These are phyloP conservation scores for Carex arenaria DNA, from an alignment of 202 grass and related monocot species.

Conservation along the genomic window DNA sequence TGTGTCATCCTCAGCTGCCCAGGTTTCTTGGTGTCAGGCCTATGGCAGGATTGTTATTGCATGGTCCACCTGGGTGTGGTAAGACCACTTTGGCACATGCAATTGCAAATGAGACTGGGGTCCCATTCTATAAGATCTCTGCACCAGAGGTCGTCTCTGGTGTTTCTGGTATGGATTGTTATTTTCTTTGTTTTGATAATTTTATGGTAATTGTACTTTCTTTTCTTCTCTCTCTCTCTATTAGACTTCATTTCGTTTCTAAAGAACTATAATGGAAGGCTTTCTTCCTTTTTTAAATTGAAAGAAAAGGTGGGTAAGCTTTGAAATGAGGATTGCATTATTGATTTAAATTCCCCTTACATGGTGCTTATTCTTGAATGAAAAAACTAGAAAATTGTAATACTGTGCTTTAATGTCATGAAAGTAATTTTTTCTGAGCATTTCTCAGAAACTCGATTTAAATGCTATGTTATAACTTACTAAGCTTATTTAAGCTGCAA, in stretches of 20 bases:
- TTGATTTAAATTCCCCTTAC: background rate
- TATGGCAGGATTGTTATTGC: conserved; percentile 64
- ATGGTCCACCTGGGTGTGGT: conserved; percentile 79
- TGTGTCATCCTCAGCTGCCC: conserved; percentile 74
- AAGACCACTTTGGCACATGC: conserved; percentile 87
- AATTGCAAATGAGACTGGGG: conserved; percentile 71
- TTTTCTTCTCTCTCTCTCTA: background rate
- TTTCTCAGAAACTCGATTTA: background rate
- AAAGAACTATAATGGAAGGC: background rate
- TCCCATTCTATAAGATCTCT: conserved; percentile 88
- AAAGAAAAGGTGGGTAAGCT: no score
- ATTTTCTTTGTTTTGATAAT: background rate
- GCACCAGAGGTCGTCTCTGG: conserved; percentile 75
- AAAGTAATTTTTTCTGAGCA: background rate
- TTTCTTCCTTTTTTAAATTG: background rate
- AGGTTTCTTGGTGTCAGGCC: conserved; percentile 58
- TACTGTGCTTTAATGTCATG: background rate
- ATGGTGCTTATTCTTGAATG: background rate
- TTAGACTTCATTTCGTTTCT: background rate
- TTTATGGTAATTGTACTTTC: background rate
- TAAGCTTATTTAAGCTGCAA: background rate
- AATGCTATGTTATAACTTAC: background rate
- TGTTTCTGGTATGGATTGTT: conserved; percentile 50
- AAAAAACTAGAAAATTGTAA: background rate
- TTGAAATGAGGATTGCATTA: background rate